A percentile compares a stretch with the other conserved stretches of the same genome.
phyloP scores from a whole-genome alignment of 23 red algal species.

The Gracilariopsis chorda region DNA sequence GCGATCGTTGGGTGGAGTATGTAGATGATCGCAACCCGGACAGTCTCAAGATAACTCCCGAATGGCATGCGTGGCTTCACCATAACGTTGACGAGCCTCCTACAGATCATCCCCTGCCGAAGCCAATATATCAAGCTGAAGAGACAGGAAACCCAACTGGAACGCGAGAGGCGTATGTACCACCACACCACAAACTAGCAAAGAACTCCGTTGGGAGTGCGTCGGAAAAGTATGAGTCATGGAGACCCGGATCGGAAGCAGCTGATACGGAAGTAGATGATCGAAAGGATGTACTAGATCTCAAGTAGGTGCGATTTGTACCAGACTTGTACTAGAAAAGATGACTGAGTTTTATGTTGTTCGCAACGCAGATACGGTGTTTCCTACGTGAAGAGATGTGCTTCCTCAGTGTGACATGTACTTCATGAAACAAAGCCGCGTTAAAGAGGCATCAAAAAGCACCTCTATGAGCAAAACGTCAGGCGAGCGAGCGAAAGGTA shows the following conservation, averaged over 20 bases:
- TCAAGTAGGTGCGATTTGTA: slow-evolving; percentile 41
- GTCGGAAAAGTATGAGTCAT: slow-evolving; percentile 38
- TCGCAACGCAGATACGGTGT: not conserved
- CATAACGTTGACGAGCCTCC: slow-evolving; percentile 34
- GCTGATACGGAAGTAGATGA: not conserved
- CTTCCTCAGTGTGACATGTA: too few relatives aligned
- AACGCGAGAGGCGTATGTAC: slow-evolving; percentile 49
- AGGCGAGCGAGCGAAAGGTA: too few relatives aligned
- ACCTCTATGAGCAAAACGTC: too few relatives aligned
- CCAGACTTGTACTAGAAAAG: too few relatives aligned
- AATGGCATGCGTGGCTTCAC: slow-evolving; percentile 84
- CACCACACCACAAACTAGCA: slow-evolving; percentile 19
- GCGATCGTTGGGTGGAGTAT: slow-evolving; percentile 97
- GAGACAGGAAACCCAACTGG: slow-evolving; percentile 43
- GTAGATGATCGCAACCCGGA: slow-evolving; percentile 68
- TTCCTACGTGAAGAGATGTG: too few relatives aligned
- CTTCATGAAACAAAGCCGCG: too few relatives aligned
- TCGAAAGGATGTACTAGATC: slow-evolving; percentile 42
- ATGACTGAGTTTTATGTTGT: not conserved
- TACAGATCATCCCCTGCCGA: slow-evolving; percentile 20
- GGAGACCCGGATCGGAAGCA: slow-evolving; percentile 1
- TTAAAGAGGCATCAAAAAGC: too few relatives aligned
- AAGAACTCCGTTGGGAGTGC: slow-evolving; percentile 8
- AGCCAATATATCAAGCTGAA: slow-evolving; percentile 18
- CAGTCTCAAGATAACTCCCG: slow-evolving; percentile 67